A percentile compares a stretch with the other conserved stretches of the same genome.
phyloP scores from a whole-genome alignment of 331 rosid species.

The Pyracantha coccinea region DNA sequence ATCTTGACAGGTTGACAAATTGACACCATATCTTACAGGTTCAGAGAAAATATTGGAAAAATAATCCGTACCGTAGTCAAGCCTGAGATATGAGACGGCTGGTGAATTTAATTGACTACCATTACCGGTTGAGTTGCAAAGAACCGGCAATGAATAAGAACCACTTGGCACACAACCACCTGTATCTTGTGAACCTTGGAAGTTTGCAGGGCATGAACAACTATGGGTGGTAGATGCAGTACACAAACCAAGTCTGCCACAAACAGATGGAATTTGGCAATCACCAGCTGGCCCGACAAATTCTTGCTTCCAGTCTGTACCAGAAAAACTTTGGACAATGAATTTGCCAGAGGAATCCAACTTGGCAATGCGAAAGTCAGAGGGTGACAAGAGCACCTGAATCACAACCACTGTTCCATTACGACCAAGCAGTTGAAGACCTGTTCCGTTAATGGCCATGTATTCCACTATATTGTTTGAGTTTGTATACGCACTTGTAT shows the following conservation, averaged over 20 bases:
- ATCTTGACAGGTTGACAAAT: conserved; percentile 46
- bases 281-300: conserved; percentile 44
- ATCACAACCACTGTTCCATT: conserved; percentile 39
- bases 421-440: conserved; percentile 50
- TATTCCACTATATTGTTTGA: conserved; percentile 36
- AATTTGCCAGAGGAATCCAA: conserved; percentile 54
- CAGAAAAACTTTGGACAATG: conserved; percentile 48
- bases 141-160: conserved; percentile 45
- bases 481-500: conserved; percentile 26
- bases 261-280: conserved; percentile 58
- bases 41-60: conserved; percentile 42
- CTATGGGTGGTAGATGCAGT: conserved; percentile 26
- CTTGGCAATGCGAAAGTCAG: conserved; percentile 51
- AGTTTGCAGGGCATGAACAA: conserved; percentile 71
- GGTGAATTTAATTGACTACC: conserved; percentile 30
- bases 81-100: conserved; percentile 36
- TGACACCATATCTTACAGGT: conserved; percentile 33
- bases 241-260: conserved; percentile 68
- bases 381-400: conserved; percentile 33
- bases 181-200: conserved; percentile 32
- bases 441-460: conserved; percentile 52
- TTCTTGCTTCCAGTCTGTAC: conserved; percentile 37
- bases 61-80: conserved; percentile 48
- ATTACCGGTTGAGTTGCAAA: conserved; percentile 37
- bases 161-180: conserved; percentile 55